Evolutionary conservation across 768 basidiomycete species (phyloP).

Genomic region (Gelatoporia subvermispora): DNA sequence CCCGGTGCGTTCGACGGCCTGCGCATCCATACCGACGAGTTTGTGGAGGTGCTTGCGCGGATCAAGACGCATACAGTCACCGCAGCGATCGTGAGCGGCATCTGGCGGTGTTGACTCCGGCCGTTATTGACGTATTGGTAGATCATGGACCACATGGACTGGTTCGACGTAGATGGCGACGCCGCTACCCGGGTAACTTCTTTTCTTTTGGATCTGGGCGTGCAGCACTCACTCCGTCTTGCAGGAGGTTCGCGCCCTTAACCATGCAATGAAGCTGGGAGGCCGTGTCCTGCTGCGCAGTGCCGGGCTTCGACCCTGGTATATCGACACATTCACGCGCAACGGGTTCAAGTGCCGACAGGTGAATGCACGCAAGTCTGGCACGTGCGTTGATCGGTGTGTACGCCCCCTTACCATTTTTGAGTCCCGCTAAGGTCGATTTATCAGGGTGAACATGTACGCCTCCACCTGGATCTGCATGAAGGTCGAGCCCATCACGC

Average conservation of each 20-base stretch:
- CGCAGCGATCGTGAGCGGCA: conserved; percentile 7
- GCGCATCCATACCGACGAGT: conserved; percentile 12
- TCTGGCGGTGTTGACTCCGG: neutral
- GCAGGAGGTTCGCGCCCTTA: conserved; percentile 11
- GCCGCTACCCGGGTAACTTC: conserved; percentile 4
- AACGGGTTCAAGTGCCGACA: conserved; percentile 14
- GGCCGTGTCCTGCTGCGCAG: conserved; percentile 13
- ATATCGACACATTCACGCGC: conserved; percentile 10
- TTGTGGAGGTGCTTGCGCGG: conserved; percentile 12
- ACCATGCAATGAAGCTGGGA: conserved; percentile 15
- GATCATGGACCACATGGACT: conserved; percentile 19
- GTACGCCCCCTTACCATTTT: no score
- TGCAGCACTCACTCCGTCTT: neutral
- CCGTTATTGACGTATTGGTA: neutral
- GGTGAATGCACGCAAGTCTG: conserved; percentile 8
- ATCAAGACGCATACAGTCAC: conserved; percentile 12
- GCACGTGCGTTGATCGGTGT: conserved; percentile 13
- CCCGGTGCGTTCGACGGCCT: conserved; percentile 12
- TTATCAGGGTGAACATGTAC: conserved; percentile 17
- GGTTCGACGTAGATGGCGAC: conserved; percentile 12
- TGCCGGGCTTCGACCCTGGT: conserved; percentile 13
- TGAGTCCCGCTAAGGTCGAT: no score
- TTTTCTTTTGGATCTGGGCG: neutral
- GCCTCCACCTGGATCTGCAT: conserved; percentile 17
- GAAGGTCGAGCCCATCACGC: conserved; percentile 3